Evolutionary conservation across 768 basidiomycete genomes (phyloP), one percentile per base, ranked within the genome.

Genomic region (Guyanaporus albipodus): DNA sequence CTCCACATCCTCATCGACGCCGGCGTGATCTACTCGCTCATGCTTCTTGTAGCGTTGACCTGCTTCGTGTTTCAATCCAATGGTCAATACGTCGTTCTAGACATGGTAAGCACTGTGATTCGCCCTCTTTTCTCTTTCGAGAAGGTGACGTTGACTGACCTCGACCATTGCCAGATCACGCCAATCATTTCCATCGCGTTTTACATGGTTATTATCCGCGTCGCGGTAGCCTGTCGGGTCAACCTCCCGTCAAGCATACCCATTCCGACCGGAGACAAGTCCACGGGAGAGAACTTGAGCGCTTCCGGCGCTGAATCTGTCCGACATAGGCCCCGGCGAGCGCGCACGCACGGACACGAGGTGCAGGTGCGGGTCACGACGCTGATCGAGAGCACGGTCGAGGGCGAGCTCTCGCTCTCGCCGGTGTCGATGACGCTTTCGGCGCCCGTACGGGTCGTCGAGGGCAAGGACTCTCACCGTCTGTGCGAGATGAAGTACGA

Each of bases 161-260:
- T 26, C 6, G n/a, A n/a, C 19, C 24, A 8, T 15, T 42, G 23
- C 4, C 11, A 44, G 42, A 15, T 21, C 24, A 36, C 34, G 44
- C 44, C 53, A 4, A 53, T 53, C 33, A 55, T 55, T 15, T 46
- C 50, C 19, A 55, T 55, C 44, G 33, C 44, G 17, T 55, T 49
- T 36, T 55, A 55, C 39, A 43, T 42, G 41, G 40, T 53, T 5
- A 53, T 53, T 7, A 42, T 55, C 24, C 46, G 40, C 2, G 42
- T 53, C 15, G 37, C 46, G 24, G 12, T 48, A 10, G 10, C 32
- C 11, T 24, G 34, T 22, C 43, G 32, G 18, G 6, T 22, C 10
- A 48, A 10, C 6, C 37, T 35, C 11, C 0, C 9, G 12, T 19
- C 34, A 22, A 22, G 15, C 12, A 28, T 22, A 22, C 27, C 19